Evolutionary conservation across 2,329 filamentous ascomycete genomes (phyloP).

Genomic region (Xylariales sp.): DNA sequence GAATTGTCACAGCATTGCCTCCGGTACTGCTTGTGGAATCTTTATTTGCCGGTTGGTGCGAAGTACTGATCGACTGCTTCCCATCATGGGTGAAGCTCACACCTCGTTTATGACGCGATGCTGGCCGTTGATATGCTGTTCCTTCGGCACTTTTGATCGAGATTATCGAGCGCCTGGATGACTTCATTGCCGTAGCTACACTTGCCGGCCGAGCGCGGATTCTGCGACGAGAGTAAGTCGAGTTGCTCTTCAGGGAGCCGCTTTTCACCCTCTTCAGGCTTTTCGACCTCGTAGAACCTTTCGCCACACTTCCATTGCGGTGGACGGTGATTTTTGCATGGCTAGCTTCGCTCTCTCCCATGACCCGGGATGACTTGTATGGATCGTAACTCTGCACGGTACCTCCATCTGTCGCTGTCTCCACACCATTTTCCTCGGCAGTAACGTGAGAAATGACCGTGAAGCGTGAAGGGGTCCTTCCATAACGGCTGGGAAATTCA

Average conservation of each 20-base stretch:
- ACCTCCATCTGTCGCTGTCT: conserved; percentile 31
- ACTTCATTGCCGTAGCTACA: no score
- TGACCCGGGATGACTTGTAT: conserved; percentile 63
- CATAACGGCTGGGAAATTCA: conserved; percentile 47
- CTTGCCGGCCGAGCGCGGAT: conserved; percentile 19
- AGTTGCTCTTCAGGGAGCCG: conserved; percentile 27
- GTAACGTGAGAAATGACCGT: conserved; percentile 61
- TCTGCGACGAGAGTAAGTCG: conserved; percentile 19
- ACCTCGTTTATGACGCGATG: conserved; percentile 45
- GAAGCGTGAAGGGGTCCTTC: conserved; percentile 55
- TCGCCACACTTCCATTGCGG: conserved; percentile 36
- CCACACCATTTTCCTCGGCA: conserved; percentile 33
- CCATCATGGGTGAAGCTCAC: conserved; percentile 51
- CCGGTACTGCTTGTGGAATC: conserved; percentile 19
- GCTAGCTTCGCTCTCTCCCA: conserved; percentile 45
- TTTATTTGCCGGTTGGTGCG: conserved; percentile 23
- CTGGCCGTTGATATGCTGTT: conserved; percentile 34
- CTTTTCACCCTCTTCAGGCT: conserved; percentile 26
- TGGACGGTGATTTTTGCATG: conserved; percentile 68
- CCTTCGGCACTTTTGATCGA: conserved; percentile 45
- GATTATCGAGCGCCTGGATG: conserved; percentile 38
- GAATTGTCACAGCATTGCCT: conserved; percentile 14
- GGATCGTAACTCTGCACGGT: conserved; percentile 74
- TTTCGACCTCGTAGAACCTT: conserved; percentile 18
- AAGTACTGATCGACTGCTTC: conserved; percentile 18